Percentiles rank a stretch among this genome's conserved stretches.
Evolutionary conservation across 768 basidiomycete species (phyloP).

Genomic region (Russula vinacea): DNA sequence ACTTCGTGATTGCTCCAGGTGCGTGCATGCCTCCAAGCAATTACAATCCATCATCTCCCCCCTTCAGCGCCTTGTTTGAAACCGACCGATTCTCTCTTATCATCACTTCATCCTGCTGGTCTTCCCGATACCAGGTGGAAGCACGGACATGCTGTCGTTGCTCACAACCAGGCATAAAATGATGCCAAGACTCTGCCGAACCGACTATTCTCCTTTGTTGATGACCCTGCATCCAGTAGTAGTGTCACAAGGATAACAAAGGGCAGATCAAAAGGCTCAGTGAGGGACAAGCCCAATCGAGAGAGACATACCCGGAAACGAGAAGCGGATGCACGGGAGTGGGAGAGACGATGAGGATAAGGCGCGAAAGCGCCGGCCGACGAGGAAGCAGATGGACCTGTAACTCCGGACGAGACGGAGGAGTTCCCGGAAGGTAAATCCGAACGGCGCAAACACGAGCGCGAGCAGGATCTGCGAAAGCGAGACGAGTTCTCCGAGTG

Average conservation of each 20-base stretch:
- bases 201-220: slow-evolving; percentile 80
- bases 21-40: slow-evolving; percentile 30
- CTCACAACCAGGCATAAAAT: slow-evolving; percentile 68
- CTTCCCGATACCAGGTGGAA: slow-evolving; percentile 80
- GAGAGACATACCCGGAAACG: slow-evolving; percentile 74
- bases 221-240: slow-evolving; percentile 51
- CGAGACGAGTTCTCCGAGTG: slow-evolving; percentile 93
- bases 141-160: slow-evolving; percentile 51
- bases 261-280: slow-evolving; percentile 36
- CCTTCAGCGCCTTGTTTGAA: slow-evolving; percentile 74
- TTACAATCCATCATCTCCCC: slow-evolving; percentile 16
- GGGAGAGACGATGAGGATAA: slow-evolving; percentile 91
- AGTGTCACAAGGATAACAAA: slow-evolving; percentile 40
- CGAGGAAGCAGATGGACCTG: slow-evolving; percentile 37
- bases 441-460: slow-evolving; percentile 63
- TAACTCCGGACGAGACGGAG: slow-evolving; percentile 40
- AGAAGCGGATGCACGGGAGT: slow-evolving; percentile 75
- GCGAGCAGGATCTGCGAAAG: slow-evolving; percentile 75
- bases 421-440: slow-evolving; percentile 70
- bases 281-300: slow-evolving; percentile 50
- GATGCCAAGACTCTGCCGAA: slow-evolving; percentile 65
- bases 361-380: slow-evolving; percentile 59
- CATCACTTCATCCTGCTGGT: slow-evolving; percentile 70
- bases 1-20: slow-evolving; percentile 88
- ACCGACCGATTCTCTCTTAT: slow-evolving; percentile 72